Percentiles rank a stretch among this genome's conserved stretches.
Conservation (phyloP, 495 filamentous ascomycete species). For the Evansstolkia leycettana region DNA sequence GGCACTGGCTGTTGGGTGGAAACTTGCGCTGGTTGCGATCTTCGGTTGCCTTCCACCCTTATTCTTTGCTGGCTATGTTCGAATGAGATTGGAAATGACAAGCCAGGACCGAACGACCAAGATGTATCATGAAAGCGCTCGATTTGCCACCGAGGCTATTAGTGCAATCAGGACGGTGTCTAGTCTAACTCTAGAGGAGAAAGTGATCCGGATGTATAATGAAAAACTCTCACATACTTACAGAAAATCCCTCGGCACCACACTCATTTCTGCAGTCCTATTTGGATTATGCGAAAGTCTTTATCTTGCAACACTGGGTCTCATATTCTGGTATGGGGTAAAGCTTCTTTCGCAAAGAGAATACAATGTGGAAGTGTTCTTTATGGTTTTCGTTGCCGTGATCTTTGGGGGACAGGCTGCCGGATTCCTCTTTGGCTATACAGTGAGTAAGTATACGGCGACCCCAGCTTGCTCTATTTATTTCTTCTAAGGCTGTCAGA, state of each 20-base stretch:
- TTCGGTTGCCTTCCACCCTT: conserved; percentile 36
- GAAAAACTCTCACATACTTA: conserved; percentile 30
- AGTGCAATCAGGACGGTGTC: conserved; percentile 38
- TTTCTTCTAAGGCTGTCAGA: too few species aligned
- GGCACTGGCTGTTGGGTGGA: conserved; percentile 42
- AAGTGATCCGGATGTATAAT: conserved; percentile 29
- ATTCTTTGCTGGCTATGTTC: conserved; percentile 35
- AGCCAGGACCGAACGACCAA: conserved; percentile 38
- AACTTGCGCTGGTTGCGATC: conserved; percentile 41
- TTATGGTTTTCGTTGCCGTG: conserved; percentile 38
- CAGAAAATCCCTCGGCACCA: conserved; percentile 18
- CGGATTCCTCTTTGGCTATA: conserved; percentile 34
- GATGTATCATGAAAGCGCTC: conserved; percentile 34
- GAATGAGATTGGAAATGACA: conserved; percentile 25
- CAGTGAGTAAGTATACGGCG: conserved; percentile 39
- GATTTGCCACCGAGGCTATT: conserved; percentile 39
- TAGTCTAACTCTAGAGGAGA: conserved; percentile 31
- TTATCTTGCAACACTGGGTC: conserved; percentile 25
- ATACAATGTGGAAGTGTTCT: conserved; percentile 37
- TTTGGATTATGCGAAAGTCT: conserved; percentile 7
- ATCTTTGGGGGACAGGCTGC: conserved; percentile 38
- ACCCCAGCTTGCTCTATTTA: too few species aligned
- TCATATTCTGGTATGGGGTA: conserved; percentile 39
- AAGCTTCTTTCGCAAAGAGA: conserved; percentile 31
- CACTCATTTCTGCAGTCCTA: conserved; percentile 3